Conservation (phyloP, 139 green algal species). For the Bryopsis sp. region DNA sequence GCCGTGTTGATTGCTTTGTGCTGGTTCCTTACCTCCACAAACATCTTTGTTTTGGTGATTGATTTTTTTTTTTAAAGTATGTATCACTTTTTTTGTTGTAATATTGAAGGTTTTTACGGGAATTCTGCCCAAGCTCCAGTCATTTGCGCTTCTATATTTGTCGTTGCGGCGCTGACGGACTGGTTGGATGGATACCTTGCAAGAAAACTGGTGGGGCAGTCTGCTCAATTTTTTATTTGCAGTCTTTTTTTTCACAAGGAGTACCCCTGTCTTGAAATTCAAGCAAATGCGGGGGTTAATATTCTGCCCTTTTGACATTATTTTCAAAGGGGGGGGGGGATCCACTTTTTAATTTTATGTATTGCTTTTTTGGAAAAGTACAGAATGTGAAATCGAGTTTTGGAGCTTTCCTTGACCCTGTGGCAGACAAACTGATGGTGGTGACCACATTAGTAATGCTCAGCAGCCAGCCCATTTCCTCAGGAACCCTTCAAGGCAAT, state of each 20-base stretch:
- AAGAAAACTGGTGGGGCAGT: constrained; percentile 55
- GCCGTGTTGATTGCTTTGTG: not conserved
- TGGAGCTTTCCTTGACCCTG: constrained; percentile 95
- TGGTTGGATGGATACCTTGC: constrained; percentile 94
- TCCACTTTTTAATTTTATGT: too few species aligned
- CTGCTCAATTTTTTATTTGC: not conserved
- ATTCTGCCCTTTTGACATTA: too few species aligned
- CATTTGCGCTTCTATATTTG: constrained; percentile 55
- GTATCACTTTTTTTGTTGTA: not conserved
- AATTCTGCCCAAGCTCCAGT: constrained; percentile 26
- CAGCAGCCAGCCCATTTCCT: constrained; percentile 48
- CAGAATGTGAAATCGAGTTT: constrained; percentile 66
- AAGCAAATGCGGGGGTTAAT: too few species aligned
- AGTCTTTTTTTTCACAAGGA: not conserved
- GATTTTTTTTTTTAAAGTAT: not conserved
- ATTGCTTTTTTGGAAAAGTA: too few species aligned
- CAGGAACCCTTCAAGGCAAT: constrained; percentile 52
- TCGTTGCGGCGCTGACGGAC: constrained; percentile 81
- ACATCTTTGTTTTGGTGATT: not conserved
- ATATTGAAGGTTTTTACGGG: constrained; percentile 49
- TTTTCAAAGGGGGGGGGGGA: not conserved
- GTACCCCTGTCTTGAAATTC: too few species aligned
- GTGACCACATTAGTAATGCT: constrained; percentile 72
- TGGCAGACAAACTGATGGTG: constrained; percentile 98
- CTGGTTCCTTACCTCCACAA: not conserved